phyloP scores from a whole-genome alignment of 495 filamentous ascomycete genomes.

The Neurospora sp. region DNA sequence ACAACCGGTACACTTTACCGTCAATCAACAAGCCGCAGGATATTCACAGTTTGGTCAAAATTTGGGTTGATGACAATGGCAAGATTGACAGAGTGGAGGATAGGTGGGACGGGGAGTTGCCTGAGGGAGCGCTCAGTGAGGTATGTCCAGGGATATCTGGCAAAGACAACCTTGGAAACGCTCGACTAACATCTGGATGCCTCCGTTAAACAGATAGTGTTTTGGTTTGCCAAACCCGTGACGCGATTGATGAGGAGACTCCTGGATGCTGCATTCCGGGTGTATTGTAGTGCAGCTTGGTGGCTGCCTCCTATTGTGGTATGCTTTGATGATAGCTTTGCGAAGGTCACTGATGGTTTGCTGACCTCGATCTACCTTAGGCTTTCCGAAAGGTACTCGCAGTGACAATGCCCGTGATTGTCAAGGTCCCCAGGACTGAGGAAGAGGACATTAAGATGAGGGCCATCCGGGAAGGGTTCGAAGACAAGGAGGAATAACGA shows the following conservation, averaged over 20 bases:
- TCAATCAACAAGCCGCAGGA: conserved; percentile 41
- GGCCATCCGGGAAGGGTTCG: conserved; percentile 8
- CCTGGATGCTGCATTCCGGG: conserved; percentile 5
- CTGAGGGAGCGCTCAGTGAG: conserved; percentile 35
- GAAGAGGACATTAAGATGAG: conserved; percentile 37
- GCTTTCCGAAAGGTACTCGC: conserved; percentile 47
- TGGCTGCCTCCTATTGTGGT: conserved; percentile 24
- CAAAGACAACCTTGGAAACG: neutral
- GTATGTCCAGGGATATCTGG: conserved; percentile 25
- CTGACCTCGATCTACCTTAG: conserved; percentile 25
- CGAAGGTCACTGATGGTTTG: conserved; percentile 18
- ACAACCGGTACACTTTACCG: conserved; percentile 44
- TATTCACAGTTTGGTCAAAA: conserved; percentile 40
- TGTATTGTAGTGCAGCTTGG: conserved; percentile 26
- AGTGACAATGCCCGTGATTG: conserved; percentile 42
- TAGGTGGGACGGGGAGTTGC: conserved; percentile 45
- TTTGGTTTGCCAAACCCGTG: neutral
- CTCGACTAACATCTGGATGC: neutral
- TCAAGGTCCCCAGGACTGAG: conserved; percentile 48
- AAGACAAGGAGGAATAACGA: neutral
- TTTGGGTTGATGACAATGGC: conserved; percentile 29
- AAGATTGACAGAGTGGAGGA: conserved; percentile 48
- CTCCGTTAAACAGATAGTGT: neutral
- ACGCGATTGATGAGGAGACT: neutral
- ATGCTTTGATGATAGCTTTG: conserved; percentile 20